phyloP scores from a whole-genome alignment of 2,329 filamentous ascomycete genomes.

The Stemphylium vesicarium region DNA sequence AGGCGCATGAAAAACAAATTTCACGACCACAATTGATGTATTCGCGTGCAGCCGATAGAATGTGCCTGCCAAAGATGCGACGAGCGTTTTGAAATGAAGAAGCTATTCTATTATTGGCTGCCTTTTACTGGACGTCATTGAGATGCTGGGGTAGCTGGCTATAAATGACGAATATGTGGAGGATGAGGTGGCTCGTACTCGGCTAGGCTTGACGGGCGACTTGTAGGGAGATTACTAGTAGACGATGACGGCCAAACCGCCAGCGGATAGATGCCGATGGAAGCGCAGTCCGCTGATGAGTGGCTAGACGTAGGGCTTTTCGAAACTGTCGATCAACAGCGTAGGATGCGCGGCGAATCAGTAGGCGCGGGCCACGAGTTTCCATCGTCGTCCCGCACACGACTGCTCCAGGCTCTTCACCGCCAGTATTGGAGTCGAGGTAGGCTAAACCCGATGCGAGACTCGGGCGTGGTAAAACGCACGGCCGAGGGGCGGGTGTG shows the following conservation, averaged over 20 bases:
- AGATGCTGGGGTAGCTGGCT: background rate
- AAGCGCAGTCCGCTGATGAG: background rate
- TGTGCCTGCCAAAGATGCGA: slow-evolving; percentile 8
- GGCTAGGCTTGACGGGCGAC: background rate
- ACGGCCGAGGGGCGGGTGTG: slow-evolving; percentile 13
- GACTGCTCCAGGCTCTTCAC: slow-evolving; percentile 12
- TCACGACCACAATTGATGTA: slow-evolving; percentile 2
- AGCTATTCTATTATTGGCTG: slow-evolving; percentile 30
- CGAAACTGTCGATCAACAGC: slow-evolving; percentile 9
- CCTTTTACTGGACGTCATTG: slow-evolving; percentile 10
- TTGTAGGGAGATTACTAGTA: slow-evolving; percentile 7
- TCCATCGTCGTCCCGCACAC: slow-evolving; percentile 3
- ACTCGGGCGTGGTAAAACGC: slow-evolving; percentile 1
- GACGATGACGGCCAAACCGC: slow-evolving; percentile 1
- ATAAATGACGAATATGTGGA: background rate
- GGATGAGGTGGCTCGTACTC: slow-evolving; percentile 1
- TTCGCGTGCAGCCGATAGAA: slow-evolving; percentile 4
- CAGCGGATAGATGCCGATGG: slow-evolving; percentile 5
- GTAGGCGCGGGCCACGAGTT: background rate
- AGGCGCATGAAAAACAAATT: slow-evolving; percentile 14
- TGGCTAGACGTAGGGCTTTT: slow-evolving; percentile 3
- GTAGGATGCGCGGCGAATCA: slow-evolving; percentile 9
- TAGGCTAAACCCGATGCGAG: background rate
- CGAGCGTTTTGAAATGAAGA: slow-evolving; percentile 1
- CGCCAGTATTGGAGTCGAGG: slow-evolving; percentile 11